Conservation (phyloP, 2,329 filamentous ascomycete genomes). For the Alternaria burnsii region DNA sequence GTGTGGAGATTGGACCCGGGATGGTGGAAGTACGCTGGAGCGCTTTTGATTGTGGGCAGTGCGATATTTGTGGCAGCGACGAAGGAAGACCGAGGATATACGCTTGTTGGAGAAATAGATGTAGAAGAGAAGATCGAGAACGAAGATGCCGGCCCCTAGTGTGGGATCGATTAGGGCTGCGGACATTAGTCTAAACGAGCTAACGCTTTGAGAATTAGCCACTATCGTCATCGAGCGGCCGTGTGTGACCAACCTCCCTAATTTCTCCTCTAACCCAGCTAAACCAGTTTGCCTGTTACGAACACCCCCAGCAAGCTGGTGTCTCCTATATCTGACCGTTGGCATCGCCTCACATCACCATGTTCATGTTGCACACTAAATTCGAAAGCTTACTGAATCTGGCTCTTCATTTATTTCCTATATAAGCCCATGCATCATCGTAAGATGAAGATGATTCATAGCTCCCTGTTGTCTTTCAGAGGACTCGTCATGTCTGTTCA, state of each 20-base stretch:
- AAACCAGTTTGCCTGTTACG: background rate
- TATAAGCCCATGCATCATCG: background rate
- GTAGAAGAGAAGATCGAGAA: background rate
- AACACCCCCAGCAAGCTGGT: background rate
- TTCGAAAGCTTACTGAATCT: background rate
- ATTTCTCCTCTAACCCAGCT: background rate
- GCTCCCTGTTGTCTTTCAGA: background rate
- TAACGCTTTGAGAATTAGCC: background rate
- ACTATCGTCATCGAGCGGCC: background rate
- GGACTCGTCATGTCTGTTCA: background rate
- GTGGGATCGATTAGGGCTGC: background rate
- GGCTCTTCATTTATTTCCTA: background rate
- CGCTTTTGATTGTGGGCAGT: background rate
- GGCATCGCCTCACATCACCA: background rate
- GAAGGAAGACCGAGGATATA: background rate
- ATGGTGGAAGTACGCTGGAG: conserved; percentile 1
- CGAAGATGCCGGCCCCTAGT: background rate
- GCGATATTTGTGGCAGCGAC: background rate
- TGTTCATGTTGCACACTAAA: background rate
- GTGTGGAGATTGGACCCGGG: background rate
- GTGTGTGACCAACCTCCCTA: background rate
- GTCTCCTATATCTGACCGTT: background rate
- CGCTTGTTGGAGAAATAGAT: background rate
- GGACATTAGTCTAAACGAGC: background rate
- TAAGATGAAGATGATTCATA: background rate